phyloP scores from a whole-genome alignment of 257 asterid genomes.

The Penstemon barbatus region DNA sequence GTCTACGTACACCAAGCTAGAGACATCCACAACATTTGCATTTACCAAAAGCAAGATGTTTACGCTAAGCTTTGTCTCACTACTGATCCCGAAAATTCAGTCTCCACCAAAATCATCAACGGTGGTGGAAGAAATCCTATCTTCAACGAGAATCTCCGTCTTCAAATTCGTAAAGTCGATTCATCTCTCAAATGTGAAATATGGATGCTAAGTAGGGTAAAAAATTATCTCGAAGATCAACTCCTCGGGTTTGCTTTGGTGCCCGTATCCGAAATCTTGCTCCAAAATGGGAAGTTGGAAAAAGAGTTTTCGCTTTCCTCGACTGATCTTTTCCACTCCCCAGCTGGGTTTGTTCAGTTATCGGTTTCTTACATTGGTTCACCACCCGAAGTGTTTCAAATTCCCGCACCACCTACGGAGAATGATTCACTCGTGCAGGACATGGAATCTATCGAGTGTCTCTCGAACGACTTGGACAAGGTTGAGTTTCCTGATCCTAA shows the following conservation, averaged over 20 bases:
- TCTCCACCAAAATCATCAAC: slow-evolving; percentile 75
- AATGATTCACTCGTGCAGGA: slow-evolving; percentile 35
- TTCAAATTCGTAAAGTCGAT: slow-evolving; percentile 56
- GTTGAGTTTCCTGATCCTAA: slow-evolving; percentile 97
- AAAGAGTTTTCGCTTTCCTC: slow-evolving; percentile 91
- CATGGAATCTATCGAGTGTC: slow-evolving; percentile 37
- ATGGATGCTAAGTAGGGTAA: slow-evolving; percentile 97
- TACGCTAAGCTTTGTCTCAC: slow-evolving; percentile 88
- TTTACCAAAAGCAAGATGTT: slow-evolving; percentile 93
- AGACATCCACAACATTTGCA: slow-evolving; percentile 93
- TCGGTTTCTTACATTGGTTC: slow-evolving; percentile 67
- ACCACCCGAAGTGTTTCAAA: slow-evolving; percentile 70
- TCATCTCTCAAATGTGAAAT: slow-evolving; percentile 89
- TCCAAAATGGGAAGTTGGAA: slow-evolving; percentile 66
- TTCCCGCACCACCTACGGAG: slow-evolving; percentile 46
- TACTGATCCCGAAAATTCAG: slow-evolving; percentile 71
- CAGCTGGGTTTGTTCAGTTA: slow-evolving; percentile 89
- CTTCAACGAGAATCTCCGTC: slow-evolving; percentile 68
- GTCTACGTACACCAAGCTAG: slow-evolving; percentile 87
- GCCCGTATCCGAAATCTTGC: slow-evolving; percentile 73
- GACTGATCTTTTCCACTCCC: slow-evolving; percentile 95
- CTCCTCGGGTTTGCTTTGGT: slow-evolving; percentile 89
- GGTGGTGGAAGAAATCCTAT: slow-evolving; percentile 94
- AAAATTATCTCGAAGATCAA: slow-evolving; percentile 89
- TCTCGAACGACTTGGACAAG: slow-evolving; percentile 54